These are phyloP conservation scores for Epichloe gansuensis DNA, from an alignment of 2,329 filamentous ascomycete genomes.

Conservation along the genomic window DNA sequence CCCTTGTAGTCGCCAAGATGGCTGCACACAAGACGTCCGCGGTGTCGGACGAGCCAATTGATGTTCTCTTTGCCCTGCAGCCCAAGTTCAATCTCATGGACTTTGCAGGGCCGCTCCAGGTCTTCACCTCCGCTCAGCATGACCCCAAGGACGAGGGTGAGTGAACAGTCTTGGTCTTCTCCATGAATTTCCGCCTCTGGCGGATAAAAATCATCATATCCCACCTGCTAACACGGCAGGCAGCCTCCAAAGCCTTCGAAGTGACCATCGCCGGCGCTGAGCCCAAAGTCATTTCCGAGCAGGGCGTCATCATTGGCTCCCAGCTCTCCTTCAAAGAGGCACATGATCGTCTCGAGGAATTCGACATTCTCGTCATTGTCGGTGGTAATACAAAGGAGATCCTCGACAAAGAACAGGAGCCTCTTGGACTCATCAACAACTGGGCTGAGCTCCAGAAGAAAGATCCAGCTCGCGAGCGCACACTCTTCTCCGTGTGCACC, in stretches of 20 bases:
- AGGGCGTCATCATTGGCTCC: constrained; percentile 58
- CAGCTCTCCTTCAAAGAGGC: constrained; percentile 72
- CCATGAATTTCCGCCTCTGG: no score
- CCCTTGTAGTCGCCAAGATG: constrained; percentile 31
- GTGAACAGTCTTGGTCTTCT: neutral
- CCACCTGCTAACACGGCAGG: neutral
- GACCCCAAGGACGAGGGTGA: constrained; percentile 39
- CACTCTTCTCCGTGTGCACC: constrained; percentile 67
- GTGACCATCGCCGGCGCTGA: constrained; percentile 42
- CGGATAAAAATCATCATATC: no score
- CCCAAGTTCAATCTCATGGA: constrained; percentile 47
- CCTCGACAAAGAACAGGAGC: constrained; percentile 55
- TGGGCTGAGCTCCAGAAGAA: constrained; percentile 70
- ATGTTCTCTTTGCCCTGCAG: constrained; percentile 48
- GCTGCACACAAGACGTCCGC: constrained; percentile 44
- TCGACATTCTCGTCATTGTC: constrained; percentile 66
- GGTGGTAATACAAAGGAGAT: constrained; percentile 55
- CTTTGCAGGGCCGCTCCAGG: constrained; percentile 42
- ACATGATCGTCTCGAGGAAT: constrained; percentile 58
- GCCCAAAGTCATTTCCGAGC: constrained; percentile 39
- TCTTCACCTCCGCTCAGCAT: constrained; percentile 37
- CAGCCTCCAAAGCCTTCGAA: constrained; percentile 45
- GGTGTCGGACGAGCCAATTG: constrained; percentile 42
- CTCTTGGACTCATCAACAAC: constrained; percentile 58
- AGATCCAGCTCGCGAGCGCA: constrained; percentile 68